Evolutionary conservation across 2,329 filamentous ascomycete genomes (phyloP), one percentile per base, ranked within the genome.

Genomic region (Aspergillus floridensis): DNA sequence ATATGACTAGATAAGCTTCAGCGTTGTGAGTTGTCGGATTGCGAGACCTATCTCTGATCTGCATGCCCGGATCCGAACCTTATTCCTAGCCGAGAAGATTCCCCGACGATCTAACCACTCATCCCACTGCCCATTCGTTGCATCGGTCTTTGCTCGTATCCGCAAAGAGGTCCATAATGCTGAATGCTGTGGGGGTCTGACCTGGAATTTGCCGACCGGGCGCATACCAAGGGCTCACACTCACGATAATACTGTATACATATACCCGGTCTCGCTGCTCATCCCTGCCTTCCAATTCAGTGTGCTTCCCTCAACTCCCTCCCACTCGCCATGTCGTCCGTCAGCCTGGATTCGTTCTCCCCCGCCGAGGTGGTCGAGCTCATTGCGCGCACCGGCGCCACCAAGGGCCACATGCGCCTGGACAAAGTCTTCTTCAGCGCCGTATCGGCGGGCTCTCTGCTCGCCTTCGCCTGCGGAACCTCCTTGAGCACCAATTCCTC

Each of bases 371-470:
- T 82, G 38, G 79, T 79, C 7, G 81, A 84, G 70, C 71, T 83
- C 16, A 74, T 82, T 58, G 79, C 78, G 1, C 77, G 80, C 11
- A 75, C 79, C n/a, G 84, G 82, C 5, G 74, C 75, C 26, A 75
- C 75, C 56, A 85, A 85, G 66, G 81, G 80, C 10, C 77, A 80
- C 57, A 84, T 81, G 80, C 75, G 81, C 10, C 70, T 79, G 4
- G 79, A 83, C 66, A 84, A 84, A 63, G 74, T 84, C 46, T 83
- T 84, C 63, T 65, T 82, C 49, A 82, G 79, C 60, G 72, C 79
- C 4, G 76, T 84, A 46, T 79, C 82, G 49, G 82, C 82, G 4
- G 83, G 83, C 0, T 78, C 78, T 57, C 69, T 85, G 5, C 71
- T 85, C 1, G 76, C 79, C 2, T 84, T 86, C 62, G 82, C 79